These are phyloP conservation scores for Ceratocystis cubensis DNA, from an alignment of 2,329 filamentous ascomycete genomes.

Conservation along the genomic window DNA sequence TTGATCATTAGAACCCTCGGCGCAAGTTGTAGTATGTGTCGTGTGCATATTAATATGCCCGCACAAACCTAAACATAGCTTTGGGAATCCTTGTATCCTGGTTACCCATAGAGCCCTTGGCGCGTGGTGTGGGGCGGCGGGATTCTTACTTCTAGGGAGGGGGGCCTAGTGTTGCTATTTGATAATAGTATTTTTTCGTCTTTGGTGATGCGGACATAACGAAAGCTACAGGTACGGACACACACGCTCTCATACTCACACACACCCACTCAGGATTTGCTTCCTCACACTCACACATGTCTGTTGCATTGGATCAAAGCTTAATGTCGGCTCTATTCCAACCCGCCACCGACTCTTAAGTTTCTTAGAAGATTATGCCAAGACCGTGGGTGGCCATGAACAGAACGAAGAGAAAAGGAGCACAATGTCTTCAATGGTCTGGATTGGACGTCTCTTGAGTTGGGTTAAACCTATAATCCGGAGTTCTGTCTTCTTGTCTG, in stretches of 20 bases:
- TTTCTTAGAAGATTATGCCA: not conserved
- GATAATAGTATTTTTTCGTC: too few relatives aligned
- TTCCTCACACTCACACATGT: not conserved
- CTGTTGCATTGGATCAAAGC: not conserved
- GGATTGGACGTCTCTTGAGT: not conserved
- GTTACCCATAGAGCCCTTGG: not conserved
- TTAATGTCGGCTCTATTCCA: not conserved
- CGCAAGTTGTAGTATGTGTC: not conserved
- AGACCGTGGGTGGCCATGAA: not conserved
- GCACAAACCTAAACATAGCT: not conserved
- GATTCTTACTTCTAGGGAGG: not conserved
- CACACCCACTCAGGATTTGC: not conserved
- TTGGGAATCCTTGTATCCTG: not conserved
- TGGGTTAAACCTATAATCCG: not conserved
- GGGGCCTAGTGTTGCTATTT: too few relatives aligned
- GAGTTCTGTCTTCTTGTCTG: not conserved
- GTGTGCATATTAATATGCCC: not conserved
- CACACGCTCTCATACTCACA: not conserved
- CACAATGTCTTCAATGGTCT: not conserved
- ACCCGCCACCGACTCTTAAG: not conserved
- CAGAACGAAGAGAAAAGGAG: not conserved
- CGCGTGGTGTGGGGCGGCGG: not conserved
- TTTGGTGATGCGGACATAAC: too few relatives aligned
- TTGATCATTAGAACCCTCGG: not conserved
- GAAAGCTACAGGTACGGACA: too few relatives aligned